Evolutionary conservation across 164 flowering plant genomes (phyloP), one percentile per base, ranked within the genome.

Genomic region (Paratinospora sagittata): DNA sequence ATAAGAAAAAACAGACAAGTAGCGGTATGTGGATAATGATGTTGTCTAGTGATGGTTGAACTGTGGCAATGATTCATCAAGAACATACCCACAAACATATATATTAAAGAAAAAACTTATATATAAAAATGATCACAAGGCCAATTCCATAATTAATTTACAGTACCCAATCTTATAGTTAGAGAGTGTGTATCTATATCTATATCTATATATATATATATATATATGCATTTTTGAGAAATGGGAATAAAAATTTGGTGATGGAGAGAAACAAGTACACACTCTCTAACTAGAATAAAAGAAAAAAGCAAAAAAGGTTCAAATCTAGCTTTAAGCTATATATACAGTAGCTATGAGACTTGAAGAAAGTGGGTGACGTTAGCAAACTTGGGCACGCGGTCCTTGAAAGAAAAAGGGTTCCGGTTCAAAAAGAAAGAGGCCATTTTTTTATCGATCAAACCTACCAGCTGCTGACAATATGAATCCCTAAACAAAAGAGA

Each of bases 41-140:
- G 87, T 68, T 87, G 95, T 90, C 90, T 84, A 82, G 80, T 83
- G 83, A 70, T 67, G 84, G 84, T 60, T 81, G 81, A 85, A 86
- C 85, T 89, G 90, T 82, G 73, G 83, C 74, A 88, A 89, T 88
- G 87, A 88, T 89, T 81, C 84, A 75, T 74, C 80, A 81, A 63
- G 78, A 79, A 79, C 81, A 78, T 68, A 76, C 70, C 49, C 23
- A 66, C 27, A 52, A 4, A 49, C 8, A 67, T 33, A 17, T 39
- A 39, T 26, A 66, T 37, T 17, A 66, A 2, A 4, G 34, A 17
- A 37, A 10, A 37, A 30, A 30, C 34, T 34, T 64, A 64, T 8
- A 64, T 33, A 10, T 30, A 30, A 30, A 30, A 30, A 30, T 30
- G 34, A 30, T 7, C 47, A 43, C 47, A 0, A 6, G 14, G 12